Base-by-base conservation (phyloP, 257 asterid species). In the Solanum appendiculatum region DNA sequence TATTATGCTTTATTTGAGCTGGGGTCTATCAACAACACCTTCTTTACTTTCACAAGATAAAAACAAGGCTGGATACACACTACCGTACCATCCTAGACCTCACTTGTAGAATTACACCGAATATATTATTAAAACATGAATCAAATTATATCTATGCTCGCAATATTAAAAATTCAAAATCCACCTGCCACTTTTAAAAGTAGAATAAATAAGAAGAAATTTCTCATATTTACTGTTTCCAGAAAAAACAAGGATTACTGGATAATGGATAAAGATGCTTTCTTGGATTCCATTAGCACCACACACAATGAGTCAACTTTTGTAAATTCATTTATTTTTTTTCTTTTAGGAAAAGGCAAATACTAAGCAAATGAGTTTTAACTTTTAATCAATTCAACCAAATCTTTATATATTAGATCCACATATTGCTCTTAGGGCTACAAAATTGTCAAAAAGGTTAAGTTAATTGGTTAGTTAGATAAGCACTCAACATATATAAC, bases 401-500 rank as follows among this genome's bases (percentile, higher is more conserved):
- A 37, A 21, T 40, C 31, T 40, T 34, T 64, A 15, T n/a, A 66
- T 78, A 9, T 3, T 12, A n/a, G 39, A 9, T 36, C 39, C 86
- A 46, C 11, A 5, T 81, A 48, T 29, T 48, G 85, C 68, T 80
- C 42, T 80, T 46, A 18, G 68, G 58, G 11, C 29, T 18, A 64
- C 31, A 81, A 73, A 83, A 72, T 86, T 87, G 91, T 88, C 86
- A 88, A 91, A 92, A 84, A 87, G 82, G 85, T 83, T 34, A 69
- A 73, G 6, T 21, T 73, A 73, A 88, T 90, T 36, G 92, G 92
- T 91, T 74, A 87, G 86, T 66, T 85, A 73, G 44, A 21, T 37
- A 36, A 81, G 92, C 96, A 91, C 95, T 89, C 44, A 70, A 75
- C 64, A 27, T 75, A 75, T 75, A 12, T 44, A 80, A 12, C 42